phyloP scores from a whole-genome alignment of 2,329 filamentous ascomycete species.

The Claviceps lovelessii region DNA sequence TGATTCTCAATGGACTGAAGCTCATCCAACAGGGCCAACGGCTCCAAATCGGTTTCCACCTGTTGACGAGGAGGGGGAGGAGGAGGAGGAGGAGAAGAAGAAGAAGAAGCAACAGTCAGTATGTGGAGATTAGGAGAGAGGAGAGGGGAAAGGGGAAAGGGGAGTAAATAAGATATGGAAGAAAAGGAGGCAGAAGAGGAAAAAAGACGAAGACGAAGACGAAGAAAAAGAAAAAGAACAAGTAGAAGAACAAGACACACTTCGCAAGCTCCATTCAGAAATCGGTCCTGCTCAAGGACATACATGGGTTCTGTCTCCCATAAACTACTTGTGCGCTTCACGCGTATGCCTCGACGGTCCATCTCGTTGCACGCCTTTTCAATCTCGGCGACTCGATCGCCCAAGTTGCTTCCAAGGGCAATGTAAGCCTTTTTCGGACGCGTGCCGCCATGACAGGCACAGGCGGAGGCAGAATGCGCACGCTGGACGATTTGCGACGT shows the following conservation, averaged over 20 bases:
- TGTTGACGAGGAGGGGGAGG: slow-evolving; percentile 20
- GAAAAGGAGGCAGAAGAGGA: neutral
- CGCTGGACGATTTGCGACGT: slow-evolving; percentile 3
- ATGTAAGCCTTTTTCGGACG: slow-evolving; percentile 51
- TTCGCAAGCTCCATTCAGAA: slow-evolving; percentile 87
- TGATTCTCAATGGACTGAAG: slow-evolving; percentile 72
- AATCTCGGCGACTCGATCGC: slow-evolving; percentile 71
- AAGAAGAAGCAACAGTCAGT: neutral
- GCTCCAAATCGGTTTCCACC: slow-evolving; percentile 67
- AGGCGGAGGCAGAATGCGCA: slow-evolving; percentile 18
- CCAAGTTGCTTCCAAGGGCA: slow-evolving; percentile 84
- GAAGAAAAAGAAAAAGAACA: neutral
- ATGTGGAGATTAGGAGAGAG: neutral
- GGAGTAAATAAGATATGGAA: neutral
- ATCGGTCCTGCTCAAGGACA: slow-evolving; percentile 71
- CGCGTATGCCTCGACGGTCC: slow-evolving; percentile 54
- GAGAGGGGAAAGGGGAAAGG: neutral
- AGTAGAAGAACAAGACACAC: slow-evolving; percentile 26
- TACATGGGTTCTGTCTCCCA: slow-evolving; percentile 99
- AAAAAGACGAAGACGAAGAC: neutral
- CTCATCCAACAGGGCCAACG: slow-evolving; percentile 60
- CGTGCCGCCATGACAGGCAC: slow-evolving; percentile 21
- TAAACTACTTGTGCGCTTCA: slow-evolving; percentile 70
- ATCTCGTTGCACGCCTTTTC: slow-evolving; percentile 71
- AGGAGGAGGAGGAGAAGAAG: too few species aligned